Percentiles rank a stretch among this genome's conserved stretches.
These are phyloP conservation scores for Globisporangium megalacanthum DNA, from an alignment of 352 stramenopile species.

Conservation along the genomic window DNA sequence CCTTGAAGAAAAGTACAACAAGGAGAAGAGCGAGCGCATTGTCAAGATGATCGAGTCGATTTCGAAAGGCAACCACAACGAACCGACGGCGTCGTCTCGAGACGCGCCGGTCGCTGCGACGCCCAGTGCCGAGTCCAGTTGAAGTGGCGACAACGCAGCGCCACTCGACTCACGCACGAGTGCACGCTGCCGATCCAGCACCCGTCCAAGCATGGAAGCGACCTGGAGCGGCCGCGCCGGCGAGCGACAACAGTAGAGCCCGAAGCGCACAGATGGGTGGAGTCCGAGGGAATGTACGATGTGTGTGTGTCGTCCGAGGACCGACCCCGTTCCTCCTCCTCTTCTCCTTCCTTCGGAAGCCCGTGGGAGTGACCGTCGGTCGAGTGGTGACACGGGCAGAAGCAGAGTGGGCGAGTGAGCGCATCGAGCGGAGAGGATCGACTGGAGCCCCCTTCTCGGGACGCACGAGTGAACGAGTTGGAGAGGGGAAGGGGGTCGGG, in stretches of 20 bases:
- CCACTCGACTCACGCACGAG: background rate
- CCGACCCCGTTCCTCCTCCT: background rate
- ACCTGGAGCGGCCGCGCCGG: too few species aligned
- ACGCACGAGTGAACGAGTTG: too few species aligned
- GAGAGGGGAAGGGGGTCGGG: too few species aligned
- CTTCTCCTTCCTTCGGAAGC: background rate
- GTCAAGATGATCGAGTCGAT: constrained; percentile 73
- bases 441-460: too few species aligned
- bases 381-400: too few species aligned
- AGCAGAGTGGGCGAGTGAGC: too few species aligned
- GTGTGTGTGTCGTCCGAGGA: background rate
- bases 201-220: too few species aligned
- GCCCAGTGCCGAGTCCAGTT: background rate
- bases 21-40: constrained; percentile 39
- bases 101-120: background rate
- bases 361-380: too few species aligned
- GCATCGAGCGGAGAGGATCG: too few species aligned
- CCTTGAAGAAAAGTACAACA: constrained; percentile 44
- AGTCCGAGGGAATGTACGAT: background rate
- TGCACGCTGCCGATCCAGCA: too few species aligned
- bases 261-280: too few species aligned
- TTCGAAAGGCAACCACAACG: constrained; percentile 63
- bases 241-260: too few species aligned
- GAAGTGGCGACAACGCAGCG: background rate
- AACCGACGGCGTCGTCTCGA: constrained; percentile 14